Base-by-base conservation (phyloP, 345 rosid genomes). In the Raphanus raphanistrum region DNA sequence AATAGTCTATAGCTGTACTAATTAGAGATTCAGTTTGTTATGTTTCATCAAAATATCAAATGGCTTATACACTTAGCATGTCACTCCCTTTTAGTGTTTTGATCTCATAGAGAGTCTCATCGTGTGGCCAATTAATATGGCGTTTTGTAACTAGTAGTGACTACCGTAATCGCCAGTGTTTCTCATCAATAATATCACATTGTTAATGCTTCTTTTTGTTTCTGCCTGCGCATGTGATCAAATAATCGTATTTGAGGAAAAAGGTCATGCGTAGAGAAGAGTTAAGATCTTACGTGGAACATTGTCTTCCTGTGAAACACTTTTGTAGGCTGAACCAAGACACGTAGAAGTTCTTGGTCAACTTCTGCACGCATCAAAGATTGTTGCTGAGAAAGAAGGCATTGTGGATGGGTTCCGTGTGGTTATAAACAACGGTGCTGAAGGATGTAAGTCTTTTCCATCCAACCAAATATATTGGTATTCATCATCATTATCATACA, bases 331-430 rank as follows among this genome's bases (percentile, higher is more conserved):
- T n/a, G 97, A 92, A 81, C 71, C 84, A 72, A 88, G 82, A 76
- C 98, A 95, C 41, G 73, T 68, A 43, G 93, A 90, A 72, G 83
- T 95, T 77, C 87, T 93, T 52, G 96, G 94, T 36, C 84, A 76
- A 59, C 99, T 95, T 76, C 88, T 93, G 26, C 82, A 75, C 38
- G 97, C 90, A 33, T 87, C 98, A 5, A 90, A 85, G 87, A 80
- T 86, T 73, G 99, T 91, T 75, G 99, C 99, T 36, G 97, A 92
- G 77, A 91, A 84, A 74, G 99, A 95, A 84, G 99, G 98, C 12
- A 90, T 93, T 76, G 63, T 83, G 1, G 92, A 92, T 7, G 93
- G 98, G 28, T 95, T 92, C 74, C 97, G 97, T 57, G 92, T 95
- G 65, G 99, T 93, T 45, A 90, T 96, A 82, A 93, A 95, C 90